A percentile compares a stretch with the other conserved stretches of the same genome.
phyloP scores from a whole-genome alignment of 2,329 filamentous ascomycete genomes.

The Colletotrichum sp. region DNA sequence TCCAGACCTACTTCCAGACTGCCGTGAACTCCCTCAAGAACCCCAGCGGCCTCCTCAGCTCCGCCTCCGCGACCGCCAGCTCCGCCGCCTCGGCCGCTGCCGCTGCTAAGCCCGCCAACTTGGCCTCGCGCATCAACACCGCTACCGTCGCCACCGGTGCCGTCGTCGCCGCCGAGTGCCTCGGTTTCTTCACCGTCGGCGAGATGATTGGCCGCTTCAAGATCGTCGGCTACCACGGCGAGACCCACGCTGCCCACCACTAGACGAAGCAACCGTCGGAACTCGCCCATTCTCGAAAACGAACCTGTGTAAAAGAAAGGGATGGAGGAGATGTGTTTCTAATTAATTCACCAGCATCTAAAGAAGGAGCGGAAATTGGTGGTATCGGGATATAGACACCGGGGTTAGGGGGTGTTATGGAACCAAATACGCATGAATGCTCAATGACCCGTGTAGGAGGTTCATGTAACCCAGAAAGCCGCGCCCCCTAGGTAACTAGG shows the following conservation, averaged over 20 bases:
- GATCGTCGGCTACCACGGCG: constrained; percentile 88
- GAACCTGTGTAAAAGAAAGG: not conserved
- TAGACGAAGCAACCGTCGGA: constrained; percentile 37
- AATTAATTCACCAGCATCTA: constrained; percentile 20
- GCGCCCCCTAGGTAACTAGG: not conserved
- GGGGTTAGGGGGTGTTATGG: constrained; percentile 7
- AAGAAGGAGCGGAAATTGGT: constrained; percentile 13
- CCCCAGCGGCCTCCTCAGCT: constrained; percentile 64
- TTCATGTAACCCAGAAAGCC: constrained; percentile 4
- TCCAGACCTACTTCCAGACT: constrained; percentile 87
- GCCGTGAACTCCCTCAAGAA: constrained; percentile 73
- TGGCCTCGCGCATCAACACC: constrained; percentile 58
- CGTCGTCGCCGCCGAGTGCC: constrained; percentile 81
- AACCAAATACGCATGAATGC: constrained; percentile 6
- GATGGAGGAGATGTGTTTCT: not conserved
- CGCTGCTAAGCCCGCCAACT: constrained; percentile 42
- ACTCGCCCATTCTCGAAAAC: not conserved
- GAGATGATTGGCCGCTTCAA: constrained; percentile 97
- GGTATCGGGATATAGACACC: constrained; percentile 12
- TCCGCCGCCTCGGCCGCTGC: constrained; percentile 61
- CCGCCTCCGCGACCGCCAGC: constrained; percentile 61
- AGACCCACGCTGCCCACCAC: constrained; percentile 64
- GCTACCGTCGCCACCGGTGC: constrained; percentile 75
- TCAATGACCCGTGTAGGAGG: constrained; percentile 12
- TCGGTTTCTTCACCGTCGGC: constrained; percentile 97